Evolutionary conservation across 2,329 filamentous ascomycete species (phyloP).

Genomic region (Penicillium sp.): DNA sequence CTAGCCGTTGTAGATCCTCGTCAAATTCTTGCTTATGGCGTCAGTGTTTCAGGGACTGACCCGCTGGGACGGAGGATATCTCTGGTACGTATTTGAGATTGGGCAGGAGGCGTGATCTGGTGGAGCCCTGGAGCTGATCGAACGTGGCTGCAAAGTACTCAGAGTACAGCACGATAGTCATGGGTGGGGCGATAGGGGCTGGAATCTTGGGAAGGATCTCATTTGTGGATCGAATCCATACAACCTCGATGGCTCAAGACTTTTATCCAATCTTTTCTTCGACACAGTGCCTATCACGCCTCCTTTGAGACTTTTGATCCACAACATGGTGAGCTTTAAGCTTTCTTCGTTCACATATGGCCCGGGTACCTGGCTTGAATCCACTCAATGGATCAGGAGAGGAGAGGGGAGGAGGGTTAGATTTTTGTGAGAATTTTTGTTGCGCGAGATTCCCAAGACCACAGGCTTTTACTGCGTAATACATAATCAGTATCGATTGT

Average conservation of each 20-base stretch:
- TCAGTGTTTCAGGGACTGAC: slow-evolving; percentile 11
- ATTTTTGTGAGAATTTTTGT: not conserved
- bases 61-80: not conserved
- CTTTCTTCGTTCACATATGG: slow-evolving; percentile 9
- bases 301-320: slow-evolving; percentile 3
- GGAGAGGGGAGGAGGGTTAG: not conserved
- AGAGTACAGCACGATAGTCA: not conserved
- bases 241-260: not conserved
- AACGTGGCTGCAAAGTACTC: not conserved
- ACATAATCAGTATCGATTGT: not conserved
- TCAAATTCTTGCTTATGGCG: slow-evolving; percentile 2
- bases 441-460: not conserved
- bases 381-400: not conserved
- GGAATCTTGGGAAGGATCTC: slow-evolving; percentile 2
- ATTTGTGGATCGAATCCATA: slow-evolving; percentile 5
- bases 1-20: not conserved
- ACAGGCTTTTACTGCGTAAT: not conserved
- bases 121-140: slow-evolving; percentile 4
- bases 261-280: slow-evolving; percentile 5
- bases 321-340: slow-evolving; percentile 3
- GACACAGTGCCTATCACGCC: not conserved
- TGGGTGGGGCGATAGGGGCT: slow-evolving; percentile 3
- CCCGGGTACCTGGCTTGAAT: slow-evolving; percentile 2
- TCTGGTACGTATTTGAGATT: not conserved
- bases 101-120: not conserved